Evolutionary conservation across 2,329 filamentous ascomycete species (phyloP).

Genomic region (Eurotiales sp.): DNA sequence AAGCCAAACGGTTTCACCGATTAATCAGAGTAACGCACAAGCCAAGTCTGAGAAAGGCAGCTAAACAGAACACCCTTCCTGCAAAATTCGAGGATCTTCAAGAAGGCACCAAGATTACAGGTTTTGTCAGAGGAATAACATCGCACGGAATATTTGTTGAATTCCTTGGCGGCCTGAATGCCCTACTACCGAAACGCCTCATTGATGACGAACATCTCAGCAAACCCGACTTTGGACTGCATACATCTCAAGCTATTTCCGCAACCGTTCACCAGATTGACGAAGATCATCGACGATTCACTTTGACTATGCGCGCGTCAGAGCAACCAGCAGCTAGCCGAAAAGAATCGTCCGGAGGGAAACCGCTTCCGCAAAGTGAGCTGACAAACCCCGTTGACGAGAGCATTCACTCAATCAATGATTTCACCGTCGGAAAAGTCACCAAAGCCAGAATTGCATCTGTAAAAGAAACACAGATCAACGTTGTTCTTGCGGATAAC

Average conservation of each 20-base stretch:
- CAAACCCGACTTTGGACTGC: conserved; percentile 72
- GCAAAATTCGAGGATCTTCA: conserved; percentile 67
- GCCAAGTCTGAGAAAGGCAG: conserved; percentile 72
- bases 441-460: conserved; percentile 77
- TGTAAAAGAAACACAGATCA: conserved; percentile 86
- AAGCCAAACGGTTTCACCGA: conserved; percentile 74
- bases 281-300: conserved; percentile 64
- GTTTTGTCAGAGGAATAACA: conserved; percentile 83
- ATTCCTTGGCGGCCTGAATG: conserved; percentile 73
- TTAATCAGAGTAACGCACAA: conserved; percentile 78
- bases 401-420: conserved; percentile 60
- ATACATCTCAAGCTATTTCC: conserved; percentile 69
- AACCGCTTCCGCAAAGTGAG: conserved; percentile 19
- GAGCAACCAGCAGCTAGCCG: conserved; percentile 49
- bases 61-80: conserved; percentile 69
- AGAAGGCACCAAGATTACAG: conserved; percentile 64
- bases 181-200: conserved; percentile 74
- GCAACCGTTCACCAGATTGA: conserved; percentile 72
- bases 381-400: conserved; percentile 62
- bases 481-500: conserved; percentile 82
- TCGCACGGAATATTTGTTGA: conserved; percentile 81
- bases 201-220: conserved; percentile 66
- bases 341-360: conserved; percentile 18
- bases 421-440: conserved; percentile 68
- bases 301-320: conserved; percentile 55